phyloP scores from a whole-genome alignment of 23 red algal species.

The Pyropia haitanensis region DNA sequence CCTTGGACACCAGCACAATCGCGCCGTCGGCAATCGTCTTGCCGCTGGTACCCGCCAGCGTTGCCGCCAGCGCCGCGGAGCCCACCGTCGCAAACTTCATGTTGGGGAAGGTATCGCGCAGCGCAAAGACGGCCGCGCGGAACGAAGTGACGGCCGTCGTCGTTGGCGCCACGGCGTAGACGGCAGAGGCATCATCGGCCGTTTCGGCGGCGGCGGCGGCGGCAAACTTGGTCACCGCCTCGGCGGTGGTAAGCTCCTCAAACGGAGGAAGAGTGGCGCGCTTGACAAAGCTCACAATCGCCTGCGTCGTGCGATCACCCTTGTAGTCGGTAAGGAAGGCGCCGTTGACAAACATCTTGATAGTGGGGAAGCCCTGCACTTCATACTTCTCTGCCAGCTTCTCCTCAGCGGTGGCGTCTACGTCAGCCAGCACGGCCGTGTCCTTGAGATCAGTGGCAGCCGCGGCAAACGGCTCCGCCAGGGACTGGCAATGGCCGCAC shows the following conservation, averaged over 20 bases:
- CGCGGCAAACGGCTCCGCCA: slow-evolving; percentile 66
- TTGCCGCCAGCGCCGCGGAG: no score
- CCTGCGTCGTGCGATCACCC: slow-evolving; percentile 59
- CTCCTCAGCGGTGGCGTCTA: slow-evolving; percentile 83
- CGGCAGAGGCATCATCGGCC: no score
- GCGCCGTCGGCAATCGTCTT: no score
- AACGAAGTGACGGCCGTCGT: slow-evolving; percentile 7
- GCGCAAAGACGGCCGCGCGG: slow-evolving; percentile 24
- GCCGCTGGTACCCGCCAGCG: no score
- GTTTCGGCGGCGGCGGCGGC: background rate
- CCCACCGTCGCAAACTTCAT: slow-evolving; percentile 15
- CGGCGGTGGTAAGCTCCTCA: slow-evolving; percentile 14
- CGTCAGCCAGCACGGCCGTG: slow-evolving; percentile 79
- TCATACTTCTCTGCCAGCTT: slow-evolving; percentile 76
- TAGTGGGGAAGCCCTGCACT: slow-evolving; percentile 85
- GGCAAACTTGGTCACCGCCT: slow-evolving; percentile 25
- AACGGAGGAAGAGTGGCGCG: slow-evolving; percentile 44
- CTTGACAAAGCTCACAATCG: slow-evolving; percentile 65
- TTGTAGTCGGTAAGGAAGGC: slow-evolving; percentile 82
- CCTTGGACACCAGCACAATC: no score
- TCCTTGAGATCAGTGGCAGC: slow-evolving; percentile 63
- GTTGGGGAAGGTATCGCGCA: slow-evolving; percentile 58
- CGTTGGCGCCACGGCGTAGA: no score
- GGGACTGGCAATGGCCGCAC: slow-evolving; percentile 94
- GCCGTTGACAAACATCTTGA: slow-evolving; percentile 89